phyloP scores from a whole-genome alignment of 257 asterid species.

The Penstemon barbatus region DNA sequence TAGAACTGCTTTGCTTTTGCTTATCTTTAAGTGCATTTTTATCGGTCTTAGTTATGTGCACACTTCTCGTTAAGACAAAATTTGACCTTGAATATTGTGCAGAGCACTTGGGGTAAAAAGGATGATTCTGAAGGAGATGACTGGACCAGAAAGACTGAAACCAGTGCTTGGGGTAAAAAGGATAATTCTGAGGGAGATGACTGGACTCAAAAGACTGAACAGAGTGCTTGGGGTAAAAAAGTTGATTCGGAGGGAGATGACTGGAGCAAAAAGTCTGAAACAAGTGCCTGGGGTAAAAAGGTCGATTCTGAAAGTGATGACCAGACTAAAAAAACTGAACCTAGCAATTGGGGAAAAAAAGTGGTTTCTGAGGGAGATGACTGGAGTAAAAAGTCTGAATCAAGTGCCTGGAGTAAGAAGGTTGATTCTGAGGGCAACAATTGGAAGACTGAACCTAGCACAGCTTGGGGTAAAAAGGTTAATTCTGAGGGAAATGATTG shows the following conservation, averaged over 20 bases:
- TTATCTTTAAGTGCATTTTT: too few relatives aligned
- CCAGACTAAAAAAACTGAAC: conserved; percentile 17
- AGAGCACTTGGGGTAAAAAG: conserved; percentile 25
- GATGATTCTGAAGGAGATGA: conserved; percentile 20
- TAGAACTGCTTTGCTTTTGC: conserved; percentile 11
- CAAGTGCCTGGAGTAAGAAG: conserved; percentile 13
- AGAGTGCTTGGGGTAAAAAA: conserved; percentile 28
- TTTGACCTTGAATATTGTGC: conserved; percentile 14
- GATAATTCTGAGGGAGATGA: conserved; percentile 23
- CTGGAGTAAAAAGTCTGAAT: neutral
- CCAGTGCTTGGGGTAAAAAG: conserved; percentile 26
- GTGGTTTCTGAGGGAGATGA: neutral
- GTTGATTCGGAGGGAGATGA: conserved; percentile 17
- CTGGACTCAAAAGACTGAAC: conserved; percentile 11
- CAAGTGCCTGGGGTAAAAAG: conserved; percentile 26
- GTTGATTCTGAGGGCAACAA: conserved; percentile 7
- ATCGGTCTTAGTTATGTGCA: too few relatives aligned
- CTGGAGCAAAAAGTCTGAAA: neutral
- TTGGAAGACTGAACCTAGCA: neutral
- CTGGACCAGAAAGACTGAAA: conserved; percentile 12
- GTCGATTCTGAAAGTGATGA: conserved; percentile 15
- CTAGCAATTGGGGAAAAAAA: conserved; percentile 31
- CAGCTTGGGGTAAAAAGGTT: conserved; percentile 16
- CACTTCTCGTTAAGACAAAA: neutral
- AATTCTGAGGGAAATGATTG: neutral